phyloP scores from a whole-genome alignment of 225 moss, liverwort and hornwort species.

The Climacium dendroides region DNA sequence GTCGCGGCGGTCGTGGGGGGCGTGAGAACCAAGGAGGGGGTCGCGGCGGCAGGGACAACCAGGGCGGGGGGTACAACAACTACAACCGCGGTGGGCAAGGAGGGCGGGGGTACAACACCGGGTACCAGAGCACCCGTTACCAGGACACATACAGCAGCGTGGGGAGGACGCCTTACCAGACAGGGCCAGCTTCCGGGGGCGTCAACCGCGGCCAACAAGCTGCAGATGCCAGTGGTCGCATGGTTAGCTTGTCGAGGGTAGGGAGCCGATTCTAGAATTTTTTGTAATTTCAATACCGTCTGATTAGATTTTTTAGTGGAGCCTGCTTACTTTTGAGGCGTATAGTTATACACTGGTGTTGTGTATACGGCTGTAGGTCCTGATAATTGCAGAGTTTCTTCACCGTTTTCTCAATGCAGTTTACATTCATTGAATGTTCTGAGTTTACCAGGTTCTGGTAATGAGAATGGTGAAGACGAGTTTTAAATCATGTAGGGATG shows the following conservation, averaged over 20 bases:
- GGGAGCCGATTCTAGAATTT: conserved; percentile 20
- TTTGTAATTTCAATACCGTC: background rate
- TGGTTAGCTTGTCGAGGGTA: conserved; percentile 74
- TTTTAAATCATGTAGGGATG: background rate
- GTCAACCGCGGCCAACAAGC: conserved; percentile 53
- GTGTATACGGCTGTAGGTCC: background rate
- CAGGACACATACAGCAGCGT: conserved; percentile 97
- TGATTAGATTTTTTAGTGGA: background rate
- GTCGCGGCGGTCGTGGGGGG: conserved; percentile 29
- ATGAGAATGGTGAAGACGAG: background rate
- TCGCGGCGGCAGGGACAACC: conserved; percentile 8
- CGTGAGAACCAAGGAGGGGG: conserved; percentile 30
- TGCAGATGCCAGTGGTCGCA: conserved; percentile 77
- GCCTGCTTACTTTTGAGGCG: background rate
- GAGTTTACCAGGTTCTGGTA: background rate
- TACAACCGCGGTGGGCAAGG: conserved; percentile 59
- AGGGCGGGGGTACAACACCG: conserved; percentile 55
- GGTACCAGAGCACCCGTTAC: conserved; percentile 93
- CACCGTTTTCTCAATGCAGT: background rate
- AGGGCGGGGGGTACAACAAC: conserved; percentile 42
- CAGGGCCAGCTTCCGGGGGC: conserved; percentile 66
- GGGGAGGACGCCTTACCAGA: conserved; percentile 80
- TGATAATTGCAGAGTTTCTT: background rate
- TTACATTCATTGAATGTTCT: background rate
- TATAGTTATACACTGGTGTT: background rate